Evolutionary conservation across 306 rosid species (phyloP), one percentile per base, ranked within the genome.

Genomic region (Pterocarpus macrocarpus): DNA sequence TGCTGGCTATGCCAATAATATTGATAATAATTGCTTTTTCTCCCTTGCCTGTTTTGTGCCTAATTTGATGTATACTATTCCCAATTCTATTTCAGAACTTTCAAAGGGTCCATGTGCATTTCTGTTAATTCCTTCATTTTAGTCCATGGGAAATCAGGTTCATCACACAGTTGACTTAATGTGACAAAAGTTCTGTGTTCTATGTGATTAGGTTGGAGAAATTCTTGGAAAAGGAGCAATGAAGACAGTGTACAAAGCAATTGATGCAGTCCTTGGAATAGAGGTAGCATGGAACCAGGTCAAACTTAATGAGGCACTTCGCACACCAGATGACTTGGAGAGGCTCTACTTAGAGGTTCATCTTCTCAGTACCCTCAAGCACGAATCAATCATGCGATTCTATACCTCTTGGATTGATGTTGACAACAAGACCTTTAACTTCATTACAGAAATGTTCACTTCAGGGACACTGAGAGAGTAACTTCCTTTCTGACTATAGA

Each of bases 201-300:
- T 65, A 63, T 45, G 70, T 68, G 63, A 50, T 15, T 59, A 92
- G 97, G 86, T 89, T 79, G 89, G 89, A 52, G 94, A 94, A 67
- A 90, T 92, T 69, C 89, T 94, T 59, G 98, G 98, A 47, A 94
- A 92, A 86, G 98, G 98, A 62, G 97, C 98, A 55, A 92, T 86
- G 97, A 94, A 94, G 66, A 90, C 89, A 32, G 98, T 94, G 82
- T 94, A 92, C 87, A 89, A 86, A 88, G 98, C 98, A 73, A 89
- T 94, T 65, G 98, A 94, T 73, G 93, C 86, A 85, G 82, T 88
- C 67, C 91, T 90, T 69, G 98, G 98, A 66, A 85, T 90, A 77
- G 98, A 94, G 82, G 97, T 92, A 69, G 98, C 98, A 16, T 94
- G 98, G 98, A 94, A 86, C 80, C 98, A 90, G 62, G 95, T 92